phyloP scores from a whole-genome alignment of 2,329 filamentous ascomycete genomes.

The Arthrinium puccinioides region DNA sequence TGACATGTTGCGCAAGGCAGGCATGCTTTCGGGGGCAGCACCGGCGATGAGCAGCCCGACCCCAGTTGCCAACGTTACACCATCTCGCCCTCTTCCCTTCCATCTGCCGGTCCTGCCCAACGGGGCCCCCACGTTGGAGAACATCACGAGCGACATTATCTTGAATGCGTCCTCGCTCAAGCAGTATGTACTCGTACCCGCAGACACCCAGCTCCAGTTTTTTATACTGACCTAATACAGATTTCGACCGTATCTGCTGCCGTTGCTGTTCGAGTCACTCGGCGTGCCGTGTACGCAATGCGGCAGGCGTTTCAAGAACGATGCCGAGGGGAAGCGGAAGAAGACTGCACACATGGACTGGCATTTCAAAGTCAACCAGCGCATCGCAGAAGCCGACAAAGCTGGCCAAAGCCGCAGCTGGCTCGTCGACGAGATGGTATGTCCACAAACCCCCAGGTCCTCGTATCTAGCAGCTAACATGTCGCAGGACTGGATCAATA shows the following conservation, averaged over 20 bases:
- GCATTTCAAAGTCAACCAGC: constrained; percentile 92
- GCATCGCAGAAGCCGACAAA: constrained; percentile 78
- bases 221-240: constrained; percentile 30
- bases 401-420: constrained; percentile 86
- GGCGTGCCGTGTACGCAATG: constrained; percentile 89
- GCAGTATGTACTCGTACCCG: constrained; percentile 47
- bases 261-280: constrained; percentile 69
- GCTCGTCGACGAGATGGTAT: constrained; percentile 84
- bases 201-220: background rate
- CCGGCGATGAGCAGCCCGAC: constrained; percentile 22
- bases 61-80: constrained; percentile 24
- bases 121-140: constrained; percentile 20
- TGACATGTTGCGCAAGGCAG: constrained; percentile 60
- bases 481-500: constrained; percentile 78
- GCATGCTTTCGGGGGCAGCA: constrained; percentile 44
- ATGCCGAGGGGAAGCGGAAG: constrained; percentile 70
- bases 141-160: constrained; percentile 40
- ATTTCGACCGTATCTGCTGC: constrained; percentile 67
- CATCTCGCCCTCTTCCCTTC: constrained; percentile 22
- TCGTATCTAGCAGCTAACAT: constrained; percentile 21
- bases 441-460: too few relatives aligned
- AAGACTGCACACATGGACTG: constrained; percentile 94
- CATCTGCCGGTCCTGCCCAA: constrained; percentile 27
- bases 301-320: constrained; percentile 75
- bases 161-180: constrained; percentile 65